Base-by-base conservation (phyloP, 371 early-diverging fungal genomes). In the Zopfochytrium polystomum region DNA sequence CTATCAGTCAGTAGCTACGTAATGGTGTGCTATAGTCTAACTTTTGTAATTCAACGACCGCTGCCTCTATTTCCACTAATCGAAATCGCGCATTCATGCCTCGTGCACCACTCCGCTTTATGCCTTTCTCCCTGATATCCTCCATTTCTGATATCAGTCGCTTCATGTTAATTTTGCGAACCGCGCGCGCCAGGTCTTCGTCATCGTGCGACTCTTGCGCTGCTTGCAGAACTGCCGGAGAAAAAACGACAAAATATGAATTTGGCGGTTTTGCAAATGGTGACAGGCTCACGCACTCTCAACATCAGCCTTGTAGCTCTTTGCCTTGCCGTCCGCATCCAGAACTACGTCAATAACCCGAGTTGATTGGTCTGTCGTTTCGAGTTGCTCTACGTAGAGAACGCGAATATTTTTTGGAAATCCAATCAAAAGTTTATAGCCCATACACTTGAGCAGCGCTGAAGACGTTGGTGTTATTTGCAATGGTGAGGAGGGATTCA, bases 321-420 rank as follows among this genome's bases (percentile, higher is more conserved):
- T 68, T 7, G 82, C 73, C 55, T 81, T 84, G 35, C 73, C 70
- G 68, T 94, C 90, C 9, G 90, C 81, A 25, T 81, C 77, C 58
- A 93, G 58, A 5, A 94, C 87, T 9, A 86, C 77, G 23, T 88
- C 76, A 0, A 91, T 52, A 0, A 91, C 85, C 15, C 38, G 44
- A 44, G 46, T 32, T 30, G 77, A 78, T 20, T 61, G 72, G 0
- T 63, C 49, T 5, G 53, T 49, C 57, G 73, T 77, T 46, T 84
- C 82, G 52, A 88, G 55, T 57, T 83, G 85, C 68, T 86, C 85
- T 50, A 97, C 87, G 63, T 89, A 86, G 23, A 93, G 80, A 1
- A 91, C 88, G 26, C 77, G 65, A 25, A 91, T 55, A 66, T 89
- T 90, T 52, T 76, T 80, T 0, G 93, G 92, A 45, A 91, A 80